Base-by-base conservation (phyloP, 345 rosid species). In the Aegle marmelos region DNA sequence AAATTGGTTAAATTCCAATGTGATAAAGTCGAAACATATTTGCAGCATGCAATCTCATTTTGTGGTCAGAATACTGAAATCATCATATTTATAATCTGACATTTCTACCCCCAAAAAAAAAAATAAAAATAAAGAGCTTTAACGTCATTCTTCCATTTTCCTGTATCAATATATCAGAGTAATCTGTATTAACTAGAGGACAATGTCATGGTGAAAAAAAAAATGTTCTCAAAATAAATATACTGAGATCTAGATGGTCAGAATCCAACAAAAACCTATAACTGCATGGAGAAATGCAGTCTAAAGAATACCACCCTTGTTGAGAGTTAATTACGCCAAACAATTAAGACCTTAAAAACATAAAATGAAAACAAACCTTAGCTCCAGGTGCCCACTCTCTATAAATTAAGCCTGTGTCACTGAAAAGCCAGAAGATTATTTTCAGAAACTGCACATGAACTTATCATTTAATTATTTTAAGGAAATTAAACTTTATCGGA, bases 301-400 rank as follows among this genome's bases (percentile, higher is more conserved):
- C 27, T n/a, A 48, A 48, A 63, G 19, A 59, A 30, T 41, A 30
- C 25, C 59, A 28, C 11, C 57, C 30, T 41, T 28, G 31, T 45
- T 6, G 27, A 41, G 70, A 61, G 14, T 14, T 53, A 28, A 62
- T 56, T 50, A 71, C 56, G 28, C 16, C 39, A 25, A 62, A 74
- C n/a, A 66, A 39, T 27, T 22, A 69, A 74, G 71, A 71, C 25
- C 73, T 48, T 69, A 39, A 48, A 37, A 25, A 63, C 4, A 30
- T 57, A 64, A 50, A 70, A 75, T 63, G 69, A 56, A 75, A 76
- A 88, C 91, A 79, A 75, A 95, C 99, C 98, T 84, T 91, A 33
- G 99, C 99, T 91, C 96, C 99, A 1, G 99, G 99, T 67, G 99
- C 98, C 99, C 99, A 95, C 84, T 95, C 99, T 77, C 98, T 84